These are phyloP conservation scores for Pleomassaria siparia DNA, from an alignment of 2,329 filamentous ascomycete genomes.

Conservation along the genomic window DNA sequence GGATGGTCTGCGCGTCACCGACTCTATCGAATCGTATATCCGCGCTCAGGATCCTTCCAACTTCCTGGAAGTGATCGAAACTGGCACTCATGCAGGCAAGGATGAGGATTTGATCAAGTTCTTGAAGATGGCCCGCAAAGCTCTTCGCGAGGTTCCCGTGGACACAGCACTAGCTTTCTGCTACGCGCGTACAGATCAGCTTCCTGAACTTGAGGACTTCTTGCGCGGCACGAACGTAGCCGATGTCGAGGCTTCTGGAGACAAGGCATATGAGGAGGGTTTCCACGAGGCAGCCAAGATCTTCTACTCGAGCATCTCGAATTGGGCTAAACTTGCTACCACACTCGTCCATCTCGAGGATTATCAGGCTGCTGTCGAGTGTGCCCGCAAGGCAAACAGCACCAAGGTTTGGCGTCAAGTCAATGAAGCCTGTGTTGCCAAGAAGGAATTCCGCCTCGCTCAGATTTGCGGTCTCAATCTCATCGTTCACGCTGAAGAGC, in stretches of 20 bases:
- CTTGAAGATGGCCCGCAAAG: conserved; percentile 96
- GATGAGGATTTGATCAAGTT: conserved; percentile 97
- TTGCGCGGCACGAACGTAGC: conserved; percentile 89
- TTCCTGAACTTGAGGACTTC: conserved; percentile 95
- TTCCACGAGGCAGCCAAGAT: conserved; percentile 97
- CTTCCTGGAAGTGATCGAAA: conserved; percentile 94
- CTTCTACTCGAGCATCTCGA: conserved; percentile 97
- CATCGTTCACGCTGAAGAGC: conserved; percentile 94
- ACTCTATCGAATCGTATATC: conserved; percentile 96
- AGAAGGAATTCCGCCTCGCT: conserved; percentile 98
- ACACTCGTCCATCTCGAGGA: conserved; percentile 96
- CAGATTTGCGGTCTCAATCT: conserved; percentile 99
- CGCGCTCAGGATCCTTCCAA: conserved; percentile 91
- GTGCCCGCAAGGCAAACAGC: conserved; percentile 96
- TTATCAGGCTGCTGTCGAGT: conserved; percentile 97
- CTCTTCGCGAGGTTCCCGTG: conserved; percentile 86
- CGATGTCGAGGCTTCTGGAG: conserved; percentile 93
- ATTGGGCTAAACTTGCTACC: conserved; percentile 98
- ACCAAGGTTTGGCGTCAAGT: conserved; percentile 99
- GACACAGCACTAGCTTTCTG: conserved; percentile 94
- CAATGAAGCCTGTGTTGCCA: conserved; percentile 90
- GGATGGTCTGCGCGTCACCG: conserved; percentile 87
- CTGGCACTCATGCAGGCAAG: conserved; percentile 91
- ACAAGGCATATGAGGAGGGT: conserved; percentile 95
- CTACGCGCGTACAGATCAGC: conserved; percentile 87